A percentile compares a stretch with the other conserved stretches of the same genome.
Evolutionary conservation across 1,139 yeast genomes (phyloP).

Genomic region (Chernovozyma aurita): DNA sequence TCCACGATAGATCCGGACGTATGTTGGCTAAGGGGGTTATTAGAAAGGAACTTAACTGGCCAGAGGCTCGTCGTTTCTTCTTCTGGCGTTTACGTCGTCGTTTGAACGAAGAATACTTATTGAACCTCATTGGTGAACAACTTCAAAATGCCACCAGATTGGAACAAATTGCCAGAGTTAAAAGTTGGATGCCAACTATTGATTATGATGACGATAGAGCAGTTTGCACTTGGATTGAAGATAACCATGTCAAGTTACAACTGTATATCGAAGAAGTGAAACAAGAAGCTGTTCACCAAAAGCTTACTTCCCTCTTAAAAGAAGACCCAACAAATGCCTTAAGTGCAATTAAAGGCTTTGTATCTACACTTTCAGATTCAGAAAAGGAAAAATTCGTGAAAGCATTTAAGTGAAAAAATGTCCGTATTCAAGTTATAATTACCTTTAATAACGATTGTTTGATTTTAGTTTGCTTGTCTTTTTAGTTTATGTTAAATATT

Average conservation of each 20-base stretch:
- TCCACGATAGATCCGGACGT: conserved; percentile 96
- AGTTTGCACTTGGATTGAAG: conserved; percentile 85
- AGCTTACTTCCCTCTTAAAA: conserved; percentile 55
- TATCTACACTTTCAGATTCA: conserved; percentile 53
- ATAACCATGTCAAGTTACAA: conserved; percentile 62
- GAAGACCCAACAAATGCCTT: conserved; percentile 52
- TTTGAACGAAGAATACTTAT: conserved; percentile 84
- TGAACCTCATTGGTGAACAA: conserved; percentile 68
- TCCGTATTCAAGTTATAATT: too few relatives aligned
- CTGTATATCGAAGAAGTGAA: conserved; percentile 60
- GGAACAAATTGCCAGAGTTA: conserved; percentile 81
- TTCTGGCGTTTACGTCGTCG: conserved; percentile 99
- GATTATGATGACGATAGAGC: conserved; percentile 71
- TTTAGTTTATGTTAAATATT: neutral
- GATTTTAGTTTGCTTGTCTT: neutral
- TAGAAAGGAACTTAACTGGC: conserved; percentile 81
- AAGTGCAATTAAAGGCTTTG: conserved; percentile 56
- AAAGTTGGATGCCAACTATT: conserved; percentile 80
- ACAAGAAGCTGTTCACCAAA: conserved; percentile 59
- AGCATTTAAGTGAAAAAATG: conserved; percentile 22
- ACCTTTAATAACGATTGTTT: neutral
- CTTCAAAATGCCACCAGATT: conserved; percentile 60
- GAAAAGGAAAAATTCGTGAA: conserved; percentile 53
- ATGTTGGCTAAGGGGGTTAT: conserved; percentile 95
- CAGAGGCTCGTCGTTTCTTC: conserved; percentile 86